Percentiles rank a stretch among this genome's conserved stretches.
These are phyloP conservation scores for Elsinoe perseae DNA, from an alignment of 2,329 filamentous ascomycete genomes.

Conservation along the genomic window DNA sequence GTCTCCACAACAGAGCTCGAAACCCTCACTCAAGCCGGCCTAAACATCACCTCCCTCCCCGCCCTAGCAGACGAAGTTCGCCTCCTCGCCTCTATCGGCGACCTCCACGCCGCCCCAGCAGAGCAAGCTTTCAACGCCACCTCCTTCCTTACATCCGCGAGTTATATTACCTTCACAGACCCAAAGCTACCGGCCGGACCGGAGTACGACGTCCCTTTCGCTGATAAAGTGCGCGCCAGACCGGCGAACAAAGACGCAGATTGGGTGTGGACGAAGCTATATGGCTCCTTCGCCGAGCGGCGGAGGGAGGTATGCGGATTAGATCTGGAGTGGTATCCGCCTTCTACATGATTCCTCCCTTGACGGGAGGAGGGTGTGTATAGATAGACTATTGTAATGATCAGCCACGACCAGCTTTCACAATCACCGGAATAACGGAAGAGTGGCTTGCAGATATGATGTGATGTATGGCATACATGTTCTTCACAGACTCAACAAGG, in stretches of 20 bases:
- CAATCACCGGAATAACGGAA: too few relatives aligned
- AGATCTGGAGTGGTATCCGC: conserved; percentile 39
- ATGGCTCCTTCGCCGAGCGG: conserved; percentile 42
- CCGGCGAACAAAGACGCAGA: conserved; percentile 41
- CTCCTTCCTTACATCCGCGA: conserved; percentile 35
- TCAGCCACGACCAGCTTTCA: neutral
- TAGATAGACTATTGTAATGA: neutral
- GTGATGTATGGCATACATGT: too few relatives aligned
- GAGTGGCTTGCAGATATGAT: too few relatives aligned
- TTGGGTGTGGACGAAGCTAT: conserved; percentile 43
- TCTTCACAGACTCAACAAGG: neutral
- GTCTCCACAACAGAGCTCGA: neutral
- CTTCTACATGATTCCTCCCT: neutral
- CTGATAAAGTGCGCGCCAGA: conserved; percentile 33
- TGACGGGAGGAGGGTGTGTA: neutral
- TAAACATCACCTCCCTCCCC: conserved; percentile 15
- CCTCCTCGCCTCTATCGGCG: conserved; percentile 27
- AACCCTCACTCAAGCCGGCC: neutral
- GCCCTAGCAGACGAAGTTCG: conserved; percentile 18
- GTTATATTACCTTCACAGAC: conserved; percentile 42
- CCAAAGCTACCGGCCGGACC: conserved; percentile 40
- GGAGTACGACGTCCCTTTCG: conserved; percentile 43
- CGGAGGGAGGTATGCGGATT: conserved; percentile 47
- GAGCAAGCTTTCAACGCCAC: conserved; percentile 37
- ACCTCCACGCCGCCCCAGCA: conserved; percentile 24